Conservation (phyloP, 352 stramenopile genomes). For the Pythium brachiatum region DNA sequence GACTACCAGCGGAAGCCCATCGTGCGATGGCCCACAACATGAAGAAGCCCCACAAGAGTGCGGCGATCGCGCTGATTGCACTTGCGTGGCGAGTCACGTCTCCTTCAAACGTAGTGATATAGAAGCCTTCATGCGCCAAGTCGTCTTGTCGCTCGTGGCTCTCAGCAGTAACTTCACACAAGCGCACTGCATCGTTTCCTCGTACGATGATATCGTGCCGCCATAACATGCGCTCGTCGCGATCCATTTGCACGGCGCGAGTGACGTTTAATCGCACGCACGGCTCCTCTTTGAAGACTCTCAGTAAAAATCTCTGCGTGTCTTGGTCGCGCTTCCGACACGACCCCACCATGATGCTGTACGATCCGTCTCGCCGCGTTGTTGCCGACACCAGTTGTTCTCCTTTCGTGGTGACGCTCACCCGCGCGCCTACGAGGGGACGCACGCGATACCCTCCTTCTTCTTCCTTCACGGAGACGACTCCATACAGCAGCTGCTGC, state of each 20-base stretch:
- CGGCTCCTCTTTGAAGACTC: constrained; percentile 4
- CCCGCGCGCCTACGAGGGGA: constrained; percentile 4
- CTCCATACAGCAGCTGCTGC: constrained; percentile 13
- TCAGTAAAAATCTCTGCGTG: background rate
- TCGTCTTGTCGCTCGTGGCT: background rate
- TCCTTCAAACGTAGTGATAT: background rate
- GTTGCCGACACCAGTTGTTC: background rate
- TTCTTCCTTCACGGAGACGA: constrained; percentile 3
- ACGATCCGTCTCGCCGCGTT: constrained; percentile 16
- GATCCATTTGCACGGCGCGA: constrained; percentile 1
- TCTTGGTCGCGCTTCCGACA: background rate
- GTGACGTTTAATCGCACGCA: constrained; percentile 15
- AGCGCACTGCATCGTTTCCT: background rate
- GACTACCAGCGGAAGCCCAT: constrained; percentile 7
- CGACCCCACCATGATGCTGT: constrained; percentile 13
- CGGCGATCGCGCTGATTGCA: background rate
- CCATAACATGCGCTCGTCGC: background rate
- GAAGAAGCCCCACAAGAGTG: constrained; percentile 13
- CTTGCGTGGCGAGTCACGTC: background rate
- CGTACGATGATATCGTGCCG: constrained; percentile 12
- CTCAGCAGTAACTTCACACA: constrained; percentile 9
- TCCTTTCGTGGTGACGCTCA: background rate
- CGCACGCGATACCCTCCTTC: background rate
- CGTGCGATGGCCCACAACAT: constrained; percentile 19
- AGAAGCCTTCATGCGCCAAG: background rate